Base-by-base conservation (phyloP, 768 basidiomycete species). In the Auriculariales sp. region DNA sequence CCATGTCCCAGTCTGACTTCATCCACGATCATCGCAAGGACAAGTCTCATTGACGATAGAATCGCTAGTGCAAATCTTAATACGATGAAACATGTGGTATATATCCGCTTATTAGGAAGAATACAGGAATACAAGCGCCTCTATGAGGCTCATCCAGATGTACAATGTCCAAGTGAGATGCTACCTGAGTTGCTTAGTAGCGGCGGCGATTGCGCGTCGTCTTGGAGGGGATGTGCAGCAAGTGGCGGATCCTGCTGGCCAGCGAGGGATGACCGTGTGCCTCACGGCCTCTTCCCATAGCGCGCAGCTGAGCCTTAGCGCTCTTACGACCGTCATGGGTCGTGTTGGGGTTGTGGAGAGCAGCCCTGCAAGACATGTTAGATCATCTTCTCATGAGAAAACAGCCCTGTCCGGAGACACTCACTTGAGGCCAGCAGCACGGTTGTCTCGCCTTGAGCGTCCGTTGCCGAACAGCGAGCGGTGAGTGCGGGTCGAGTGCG, bases 331-430 rank as follows among this genome's bases (percentile, higher is more conserved):
- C 71, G n/a, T 57, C 42, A 9, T 57, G 64, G 3, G 71, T 71
- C 5, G 73, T 75, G 46, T 73, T 71, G 2, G 75, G 72, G 54
- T 74, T 77, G n/a, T 69, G 50, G 3, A 75, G 61, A 2, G 74
- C 71, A 29, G 72, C 69, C 61, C 44, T 31, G 49, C 27, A 46
- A 44, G 42, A 12, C 17, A 19, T 22, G 2, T 30, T 52, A 44
- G 22, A 3, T 19, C 39, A 4, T 7, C n/a, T 7, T 36, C 35
- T 4, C 6, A 7, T 17, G n/a, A 5, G 7, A n/a, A 17, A 44
- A 25, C 6, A 7, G 7, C 9, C 5, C 22, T 24, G 39, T 2
- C 11, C 12, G 39, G 19, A 44, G 39, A 44, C 12, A 44, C 17
- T 19, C 19, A 44, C 39, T 44, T 44, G 39, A 44, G 39, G 7